Conservation (phyloP, 805 yeast genomes). For the Candida morakotiae region DNA sequence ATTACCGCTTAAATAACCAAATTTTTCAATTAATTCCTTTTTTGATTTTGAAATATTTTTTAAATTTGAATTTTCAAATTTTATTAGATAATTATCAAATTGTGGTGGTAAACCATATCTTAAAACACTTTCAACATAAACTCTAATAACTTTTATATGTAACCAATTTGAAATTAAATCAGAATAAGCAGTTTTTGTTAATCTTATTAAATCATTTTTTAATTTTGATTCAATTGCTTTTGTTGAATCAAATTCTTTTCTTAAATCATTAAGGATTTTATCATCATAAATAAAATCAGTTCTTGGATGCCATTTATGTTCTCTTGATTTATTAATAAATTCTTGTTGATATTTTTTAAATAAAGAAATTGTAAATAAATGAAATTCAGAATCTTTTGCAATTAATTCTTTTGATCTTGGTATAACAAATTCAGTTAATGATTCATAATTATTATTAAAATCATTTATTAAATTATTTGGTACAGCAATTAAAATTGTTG, state of each 20-base stretch:
- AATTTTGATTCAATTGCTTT: slow-evolving; percentile 68
- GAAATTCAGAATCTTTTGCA: slow-evolving; percentile 68
- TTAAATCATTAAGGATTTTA: slow-evolving; percentile 63
- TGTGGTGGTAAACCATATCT: slow-evolving; percentile 97
- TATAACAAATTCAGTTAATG: slow-evolving; percentile 74
- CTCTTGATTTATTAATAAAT: slow-evolving; percentile 70
- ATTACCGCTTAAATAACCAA: slow-evolving; percentile 88
- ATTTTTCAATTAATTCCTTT: slow-evolving; percentile 64
- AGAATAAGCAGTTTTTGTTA: slow-evolving; percentile 84
- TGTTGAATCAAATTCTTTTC: slow-evolving; percentile 75
- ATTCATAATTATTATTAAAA: slow-evolving; percentile 71
- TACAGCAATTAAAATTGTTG: slow-evolving; percentile 83
- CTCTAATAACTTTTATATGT: slow-evolving; percentile 82
- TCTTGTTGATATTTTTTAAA: slow-evolving; percentile 78
- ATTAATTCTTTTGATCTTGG: slow-evolving; percentile 82
- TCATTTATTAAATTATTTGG: slow-evolving; percentile 62
- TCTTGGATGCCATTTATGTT: slow-evolving; percentile 85
- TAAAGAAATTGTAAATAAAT: slow-evolving; percentile 72
- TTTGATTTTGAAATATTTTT: slow-evolving; percentile 54
- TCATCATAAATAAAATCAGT: slow-evolving; percentile 82
- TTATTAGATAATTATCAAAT: slow-evolving; percentile 54
- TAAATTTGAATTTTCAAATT: slow-evolving; percentile 34
- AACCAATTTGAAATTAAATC: slow-evolving; percentile 85
- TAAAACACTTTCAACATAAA: slow-evolving; percentile 88
- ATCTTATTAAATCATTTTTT: slow-evolving; percentile 72